Evolutionary conservation across 1,284 basidiomycete species (phyloP).

Genomic region (Cryptococcus hybrid): DNA sequence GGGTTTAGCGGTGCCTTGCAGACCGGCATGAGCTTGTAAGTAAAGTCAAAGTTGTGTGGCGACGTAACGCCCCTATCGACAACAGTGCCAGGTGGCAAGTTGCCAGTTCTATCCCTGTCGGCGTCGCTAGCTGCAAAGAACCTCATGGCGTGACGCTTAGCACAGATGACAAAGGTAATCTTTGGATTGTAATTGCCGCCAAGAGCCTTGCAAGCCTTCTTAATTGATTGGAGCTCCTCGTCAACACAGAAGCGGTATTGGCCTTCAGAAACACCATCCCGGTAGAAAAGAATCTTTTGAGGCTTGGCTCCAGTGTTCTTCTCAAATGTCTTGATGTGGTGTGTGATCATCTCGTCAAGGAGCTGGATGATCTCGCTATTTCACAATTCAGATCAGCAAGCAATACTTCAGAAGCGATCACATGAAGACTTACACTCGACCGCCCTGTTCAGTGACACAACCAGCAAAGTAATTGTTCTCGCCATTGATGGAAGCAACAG

Average conservation of each 20-base stretch:
- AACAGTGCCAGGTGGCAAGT: conserved; percentile 47
- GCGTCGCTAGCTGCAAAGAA: conserved; percentile 45
- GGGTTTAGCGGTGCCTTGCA: conserved; percentile 50
- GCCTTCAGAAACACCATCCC: conserved; percentile 55
- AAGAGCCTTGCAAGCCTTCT: conserved; percentile 22
- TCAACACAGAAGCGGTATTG: conserved; percentile 52
- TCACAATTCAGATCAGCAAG: not conserved
- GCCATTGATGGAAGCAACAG: conserved; percentile 49
- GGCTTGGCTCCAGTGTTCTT: conserved; percentile 42
- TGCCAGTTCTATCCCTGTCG: conserved; percentile 49
- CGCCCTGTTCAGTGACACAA: conserved; percentile 51
- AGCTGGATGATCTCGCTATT: conserved; percentile 30
- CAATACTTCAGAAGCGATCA: not conserved
- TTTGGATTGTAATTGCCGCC: conserved; percentile 43
- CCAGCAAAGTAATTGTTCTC: conserved; percentile 44
- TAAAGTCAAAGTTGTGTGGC: conserved; percentile 50
- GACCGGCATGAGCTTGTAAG: conserved; percentile 46
- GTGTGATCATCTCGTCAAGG: conserved; percentile 30
- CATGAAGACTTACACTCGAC: conserved; percentile 25
- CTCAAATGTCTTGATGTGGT: conserved; percentile 34
- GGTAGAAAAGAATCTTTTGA: conserved; percentile 50
- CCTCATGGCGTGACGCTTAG: conserved; percentile 51
- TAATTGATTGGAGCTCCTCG: conserved; percentile 38
- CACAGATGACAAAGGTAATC: conserved; percentile 49
- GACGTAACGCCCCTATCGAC: conserved; percentile 51